These are phyloP conservation scores for Kwoniella mangroviensis DNA, from an alignment of 768 basidiomycete species.

Conservation along the genomic window DNA sequence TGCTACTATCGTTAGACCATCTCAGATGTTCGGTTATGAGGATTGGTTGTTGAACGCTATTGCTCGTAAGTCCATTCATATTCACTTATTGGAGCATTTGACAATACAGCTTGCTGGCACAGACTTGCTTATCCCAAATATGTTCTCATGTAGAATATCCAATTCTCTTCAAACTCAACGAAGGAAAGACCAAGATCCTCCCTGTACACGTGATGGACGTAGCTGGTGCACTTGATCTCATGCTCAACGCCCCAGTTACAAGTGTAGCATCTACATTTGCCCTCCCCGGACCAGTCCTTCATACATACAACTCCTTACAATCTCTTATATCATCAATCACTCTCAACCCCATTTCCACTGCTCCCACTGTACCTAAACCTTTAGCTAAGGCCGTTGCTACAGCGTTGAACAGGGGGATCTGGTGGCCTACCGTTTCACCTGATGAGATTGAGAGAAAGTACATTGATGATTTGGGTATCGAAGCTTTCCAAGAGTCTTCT, in stretches of 20 bases:
- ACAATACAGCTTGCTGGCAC: neutral
- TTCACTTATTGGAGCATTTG: neutral
- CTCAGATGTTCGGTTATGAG: slow-evolving; percentile 87
- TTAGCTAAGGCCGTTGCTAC: slow-evolving; percentile 70
- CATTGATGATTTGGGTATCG: slow-evolving; percentile 71
- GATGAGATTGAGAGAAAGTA: slow-evolving; percentile 89
- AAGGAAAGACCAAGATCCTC: slow-evolving; percentile 80
- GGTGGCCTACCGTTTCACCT: slow-evolving; percentile 91
- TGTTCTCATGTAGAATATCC: slow-evolving; percentile 71
- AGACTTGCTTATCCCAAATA: neutral
- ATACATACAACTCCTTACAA: slow-evolving; percentile 70
- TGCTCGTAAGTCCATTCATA: slow-evolving; percentile 67
- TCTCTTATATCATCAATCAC: slow-evolving; percentile 75
- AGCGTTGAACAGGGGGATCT: slow-evolving; percentile 67
- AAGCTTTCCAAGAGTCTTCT: slow-evolving; percentile 41
- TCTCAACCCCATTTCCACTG: slow-evolving; percentile 72
- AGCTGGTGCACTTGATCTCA: slow-evolving; percentile 84
- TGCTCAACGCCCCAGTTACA: slow-evolving; percentile 67
- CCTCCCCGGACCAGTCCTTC: slow-evolving; percentile 85
- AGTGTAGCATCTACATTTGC: slow-evolving; percentile 66
- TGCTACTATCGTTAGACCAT: slow-evolving; percentile 87
- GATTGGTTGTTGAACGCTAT: slow-evolving; percentile 92
- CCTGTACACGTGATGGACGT: slow-evolving; percentile 95
- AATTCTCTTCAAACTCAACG: slow-evolving; percentile 91
- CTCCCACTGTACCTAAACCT: slow-evolving; percentile 75